Evolutionary conservation across 2,329 filamentous ascomycete genomes (phyloP).

Genomic region (Helotiales sp.): DNA sequence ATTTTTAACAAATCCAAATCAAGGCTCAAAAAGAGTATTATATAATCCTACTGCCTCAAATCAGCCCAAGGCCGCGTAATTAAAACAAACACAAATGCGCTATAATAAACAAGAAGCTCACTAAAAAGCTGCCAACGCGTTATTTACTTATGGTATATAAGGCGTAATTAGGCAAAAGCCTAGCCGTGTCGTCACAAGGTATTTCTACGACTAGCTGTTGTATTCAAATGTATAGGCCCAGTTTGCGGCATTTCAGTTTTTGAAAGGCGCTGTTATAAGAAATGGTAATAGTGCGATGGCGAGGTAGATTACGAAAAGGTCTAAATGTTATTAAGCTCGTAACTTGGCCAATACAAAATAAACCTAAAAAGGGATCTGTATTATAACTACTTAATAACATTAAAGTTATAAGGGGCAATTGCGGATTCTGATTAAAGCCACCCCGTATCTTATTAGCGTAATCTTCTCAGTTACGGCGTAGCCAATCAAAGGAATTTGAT

Average conservation of each 20-base stretch:
- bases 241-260: slow-evolving; percentile 9
- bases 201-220: slow-evolving; percentile 22
- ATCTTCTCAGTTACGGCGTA: slow-evolving; percentile 30
- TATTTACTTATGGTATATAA: slow-evolving; percentile 16
- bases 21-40: slow-evolving; percentile 1
- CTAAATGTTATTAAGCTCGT: slow-evolving; percentile 28
- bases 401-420: slow-evolving; percentile 21
- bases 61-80: slow-evolving; percentile 24
- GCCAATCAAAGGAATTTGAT: slow-evolving; percentile 25
- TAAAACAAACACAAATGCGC: slow-evolving; percentile 25
- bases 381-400: slow-evolving; percentile 26
- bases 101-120: slow-evolving; percentile 18
- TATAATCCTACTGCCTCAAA: slow-evolving; percentile 21
- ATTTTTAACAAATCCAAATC: slow-evolving; percentile 3
- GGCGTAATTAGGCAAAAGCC: slow-evolving; percentile 21
- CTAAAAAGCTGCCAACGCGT: slow-evolving; percentile 19
- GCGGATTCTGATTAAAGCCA: background rate
- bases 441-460: background rate
- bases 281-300: slow-evolving; percentile 27
- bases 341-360: slow-evolving; percentile 28
- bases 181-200: slow-evolving; percentile 22
- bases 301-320: slow-evolving; percentile 28
- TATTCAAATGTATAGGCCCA: slow-evolving; percentile 8
- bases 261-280: slow-evolving; percentile 7
- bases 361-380: slow-evolving; percentile 8